These are phyloP conservation scores for Chlamydomonas incerta DNA, from an alignment of 139 green algal species.

Conservation along the genomic window DNA sequence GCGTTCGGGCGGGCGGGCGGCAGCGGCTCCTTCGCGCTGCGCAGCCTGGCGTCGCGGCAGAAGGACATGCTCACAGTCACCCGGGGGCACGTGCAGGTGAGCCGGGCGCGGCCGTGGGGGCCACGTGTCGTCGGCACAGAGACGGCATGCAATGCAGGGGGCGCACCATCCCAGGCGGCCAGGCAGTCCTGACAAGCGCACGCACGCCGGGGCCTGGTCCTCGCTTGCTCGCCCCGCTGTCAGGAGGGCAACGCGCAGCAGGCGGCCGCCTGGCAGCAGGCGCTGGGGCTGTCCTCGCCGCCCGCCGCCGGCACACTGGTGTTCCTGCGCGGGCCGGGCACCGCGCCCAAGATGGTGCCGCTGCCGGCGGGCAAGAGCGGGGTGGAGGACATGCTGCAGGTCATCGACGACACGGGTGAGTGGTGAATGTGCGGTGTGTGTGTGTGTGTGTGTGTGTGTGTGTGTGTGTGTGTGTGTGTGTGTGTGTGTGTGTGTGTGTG, in stretches of 20 bases:
- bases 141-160: no score
- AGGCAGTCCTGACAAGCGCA: no score
- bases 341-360: neutral
- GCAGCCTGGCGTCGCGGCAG: neutral
- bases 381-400: neutral
- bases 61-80: conserved; percentile 20
- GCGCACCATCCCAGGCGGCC: no score
- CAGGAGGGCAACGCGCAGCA: no score
- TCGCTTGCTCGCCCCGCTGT: no score
- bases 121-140: no score
- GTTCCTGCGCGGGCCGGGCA: conserved; percentile 32
- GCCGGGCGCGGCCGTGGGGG: neutral
- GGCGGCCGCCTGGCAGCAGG: conserved; percentile 13
- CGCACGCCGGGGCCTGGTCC: no score
- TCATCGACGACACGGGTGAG: conserved; percentile 7
- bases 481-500: no score
- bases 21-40: conserved; percentile 30
- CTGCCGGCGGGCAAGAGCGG: conserved; percentile 8
- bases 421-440: no score
- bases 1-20: conserved; percentile 24
- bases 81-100: conserved; percentile 22
- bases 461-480: no score
- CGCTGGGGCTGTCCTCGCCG: neutral
- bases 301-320: conserved; percentile 1
- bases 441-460: no score